These are phyloP conservation scores for Sinapis alba DNA, from an alignment of 441 rosid genomes.

Conservation along the genomic window DNA sequence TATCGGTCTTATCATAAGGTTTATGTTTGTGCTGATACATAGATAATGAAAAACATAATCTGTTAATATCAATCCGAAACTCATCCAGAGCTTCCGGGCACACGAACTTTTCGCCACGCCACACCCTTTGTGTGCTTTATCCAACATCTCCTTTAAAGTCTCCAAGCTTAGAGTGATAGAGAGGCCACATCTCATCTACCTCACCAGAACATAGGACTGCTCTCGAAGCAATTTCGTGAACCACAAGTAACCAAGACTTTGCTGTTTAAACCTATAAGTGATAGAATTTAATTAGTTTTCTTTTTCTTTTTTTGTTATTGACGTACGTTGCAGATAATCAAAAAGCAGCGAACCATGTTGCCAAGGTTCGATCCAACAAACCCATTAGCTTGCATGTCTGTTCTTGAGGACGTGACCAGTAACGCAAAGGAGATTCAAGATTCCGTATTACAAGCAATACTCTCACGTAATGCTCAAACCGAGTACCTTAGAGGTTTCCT, in stretches of 20 bases:
- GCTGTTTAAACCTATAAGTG: background rate
- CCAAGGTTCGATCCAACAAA: background rate
- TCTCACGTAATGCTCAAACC: background rate
- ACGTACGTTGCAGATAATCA: background rate
- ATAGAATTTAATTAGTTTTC: background rate
- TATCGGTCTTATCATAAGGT: background rate
- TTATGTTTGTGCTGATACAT: background rate
- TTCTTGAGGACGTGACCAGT: background rate
- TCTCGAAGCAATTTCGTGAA: background rate
- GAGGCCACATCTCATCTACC: background rate
- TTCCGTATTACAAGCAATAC: background rate
- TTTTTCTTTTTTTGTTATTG: background rate
- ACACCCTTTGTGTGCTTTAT: constrained; percentile 13
- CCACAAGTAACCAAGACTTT: background rate
- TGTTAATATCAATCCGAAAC: background rate
- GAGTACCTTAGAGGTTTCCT: constrained; percentile 2
- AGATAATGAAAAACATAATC: background rate
- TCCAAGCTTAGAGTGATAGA: background rate
- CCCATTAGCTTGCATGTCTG: background rate
- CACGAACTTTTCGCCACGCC: constrained; percentile 8
- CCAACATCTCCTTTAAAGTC: background rate
- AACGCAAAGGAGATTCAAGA: background rate
- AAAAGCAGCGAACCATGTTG: constrained; percentile 3
- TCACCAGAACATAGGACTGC: constrained; percentile 2
- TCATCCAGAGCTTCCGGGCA: constrained; percentile 7